Conservation (phyloP, 2,329 filamentous ascomycete genomes). For the Pseudocercospora eumusae region DNA sequence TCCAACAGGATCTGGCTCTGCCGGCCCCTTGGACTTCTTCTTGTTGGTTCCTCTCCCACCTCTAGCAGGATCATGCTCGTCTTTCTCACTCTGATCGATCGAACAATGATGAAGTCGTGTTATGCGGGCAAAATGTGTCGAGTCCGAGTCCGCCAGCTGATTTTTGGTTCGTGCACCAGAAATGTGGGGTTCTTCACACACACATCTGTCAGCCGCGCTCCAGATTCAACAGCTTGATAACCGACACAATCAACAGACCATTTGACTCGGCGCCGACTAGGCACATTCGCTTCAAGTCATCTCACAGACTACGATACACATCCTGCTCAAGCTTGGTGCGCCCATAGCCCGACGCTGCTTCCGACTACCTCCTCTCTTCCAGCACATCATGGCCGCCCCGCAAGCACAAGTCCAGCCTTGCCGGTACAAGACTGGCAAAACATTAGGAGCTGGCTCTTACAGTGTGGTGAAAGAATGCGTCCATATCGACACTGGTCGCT, state of each 20-base stretch:
- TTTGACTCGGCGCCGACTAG: not conserved
- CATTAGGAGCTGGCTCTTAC: constrained; percentile 92
- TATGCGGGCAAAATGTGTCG: not conserved
- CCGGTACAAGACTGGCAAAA: constrained; percentile 98
- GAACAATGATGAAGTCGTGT: not conserved
- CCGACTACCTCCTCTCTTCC: not conserved
- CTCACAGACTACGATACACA: not conserved
- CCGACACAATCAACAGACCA: constrained; percentile 1
- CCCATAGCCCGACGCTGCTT: not conserved
- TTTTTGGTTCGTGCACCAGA: not conserved
- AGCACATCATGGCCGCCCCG: constrained; percentile 29
- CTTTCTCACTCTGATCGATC: no score
- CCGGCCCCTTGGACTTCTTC: not conserved
- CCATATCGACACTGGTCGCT: constrained; percentile 94
- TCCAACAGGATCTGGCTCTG: not conserved
- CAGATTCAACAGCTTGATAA: constrained; percentile 4
- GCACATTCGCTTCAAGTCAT: not conserved
- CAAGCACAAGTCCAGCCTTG: constrained; percentile 79
- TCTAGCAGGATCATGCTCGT: not conserved
- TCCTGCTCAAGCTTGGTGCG: not conserved
- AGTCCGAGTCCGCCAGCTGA: not conserved
- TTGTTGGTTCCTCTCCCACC: not conserved
- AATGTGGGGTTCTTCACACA: not conserved
- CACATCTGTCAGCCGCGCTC: constrained; percentile 1
- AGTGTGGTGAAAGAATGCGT: constrained; percentile 99